Conservation (phyloP, 73 alveolate species). For the Symbiodinium pilosum region DNA sequence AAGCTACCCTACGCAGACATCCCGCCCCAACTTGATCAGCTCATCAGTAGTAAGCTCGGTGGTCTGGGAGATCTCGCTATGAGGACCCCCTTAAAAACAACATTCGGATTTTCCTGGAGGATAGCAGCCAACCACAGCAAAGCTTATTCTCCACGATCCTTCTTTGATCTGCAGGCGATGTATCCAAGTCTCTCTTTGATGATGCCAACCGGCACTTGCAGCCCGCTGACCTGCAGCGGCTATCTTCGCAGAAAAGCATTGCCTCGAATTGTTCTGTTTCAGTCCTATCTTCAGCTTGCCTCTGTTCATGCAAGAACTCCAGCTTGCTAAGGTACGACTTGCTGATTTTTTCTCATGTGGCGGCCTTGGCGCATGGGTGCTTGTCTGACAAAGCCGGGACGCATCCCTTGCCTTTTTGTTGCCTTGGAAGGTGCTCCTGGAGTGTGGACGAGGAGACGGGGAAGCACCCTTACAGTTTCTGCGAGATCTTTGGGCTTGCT, state of each 20-base stretch:
- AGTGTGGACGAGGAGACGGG: slow-evolving; percentile 82
- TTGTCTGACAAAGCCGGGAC: too few relatives aligned
- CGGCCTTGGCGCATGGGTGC: background rate
- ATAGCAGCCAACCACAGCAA: too few relatives aligned
- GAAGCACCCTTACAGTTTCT: slow-evolving; percentile 40
- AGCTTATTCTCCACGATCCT: background rate
- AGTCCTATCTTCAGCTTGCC: too few relatives aligned
- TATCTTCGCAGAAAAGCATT: background rate
- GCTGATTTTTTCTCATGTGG: slow-evolving; percentile 46
- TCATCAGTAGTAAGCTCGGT: too few relatives aligned
- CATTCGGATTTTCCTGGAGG: too few relatives aligned
- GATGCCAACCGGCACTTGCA: slow-evolving; percentile 17
- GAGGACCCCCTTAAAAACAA: too few relatives aligned
- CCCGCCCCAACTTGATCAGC: too few relatives aligned
- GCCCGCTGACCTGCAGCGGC: slow-evolving; percentile 16
- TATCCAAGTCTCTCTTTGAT: slow-evolving; percentile 52
- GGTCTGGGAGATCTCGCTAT: too few relatives aligned
- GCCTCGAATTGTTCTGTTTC: background rate
- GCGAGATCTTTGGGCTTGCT: slow-evolving; percentile 18
- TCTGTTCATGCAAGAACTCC: background rate
- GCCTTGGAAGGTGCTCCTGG: slow-evolving; percentile 61
- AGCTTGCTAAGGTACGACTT: slow-evolving; percentile 86
- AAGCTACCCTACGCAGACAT: background rate
- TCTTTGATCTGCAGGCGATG: slow-evolving; percentile 27
- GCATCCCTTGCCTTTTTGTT: too few relatives aligned